Base-by-base conservation (phyloP, 2,329 filamentous ascomycete genomes). In the Cyphellophora europaea region DNA sequence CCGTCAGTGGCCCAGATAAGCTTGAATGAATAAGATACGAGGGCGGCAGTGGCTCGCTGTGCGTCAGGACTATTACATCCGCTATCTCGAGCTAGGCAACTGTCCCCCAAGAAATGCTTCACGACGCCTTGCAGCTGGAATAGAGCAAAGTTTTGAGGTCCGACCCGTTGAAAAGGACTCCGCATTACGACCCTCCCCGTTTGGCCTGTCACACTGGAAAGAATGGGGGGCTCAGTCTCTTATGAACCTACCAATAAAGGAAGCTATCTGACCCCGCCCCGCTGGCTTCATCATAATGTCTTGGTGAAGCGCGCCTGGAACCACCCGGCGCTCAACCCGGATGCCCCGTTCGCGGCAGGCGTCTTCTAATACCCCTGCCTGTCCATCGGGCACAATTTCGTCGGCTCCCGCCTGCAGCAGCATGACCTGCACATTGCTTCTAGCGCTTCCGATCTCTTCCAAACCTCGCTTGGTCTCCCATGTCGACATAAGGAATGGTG, bases 401-500 rank as follows among this genome's bases (percentile, higher is more conserved):
- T 68, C 65, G 5, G 56, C 54, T 17, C 52, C 59, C 0, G 62
- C 62, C 8, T 57, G 53, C 5, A 68, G 33, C 4, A 68, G 49
- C 6, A 67, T 42, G 2, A 65, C 53, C 1, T 35, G 41, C 6
- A 56, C 52, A 5, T 30, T 15, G 33, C 25, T 32, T 8, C 38
- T 35, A 17, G 28, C 32, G n/a, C 28, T 28, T 5, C 61, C 57
- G 15, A 72, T 57, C 6, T 43, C 48, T 3, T 52, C 52, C 37
- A 72, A 40, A 2, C 65, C 61, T 1, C 37, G 44, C 15, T 57
- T 53, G 30, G 57, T 67, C 43, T 72, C 65, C 69, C 71, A 74
- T 29, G 59, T 59, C 37, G 65, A 87, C 45, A 80, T 68, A 8
- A 88, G 63, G 50, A 88, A 87, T 0, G 79, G 79, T 66, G 76